Percentiles rank a stretch among this genome's conserved stretches.
phyloP scores from a whole-genome alignment of 1,284 basidiomycete species.

The Wallemia mellicola region DNA sequence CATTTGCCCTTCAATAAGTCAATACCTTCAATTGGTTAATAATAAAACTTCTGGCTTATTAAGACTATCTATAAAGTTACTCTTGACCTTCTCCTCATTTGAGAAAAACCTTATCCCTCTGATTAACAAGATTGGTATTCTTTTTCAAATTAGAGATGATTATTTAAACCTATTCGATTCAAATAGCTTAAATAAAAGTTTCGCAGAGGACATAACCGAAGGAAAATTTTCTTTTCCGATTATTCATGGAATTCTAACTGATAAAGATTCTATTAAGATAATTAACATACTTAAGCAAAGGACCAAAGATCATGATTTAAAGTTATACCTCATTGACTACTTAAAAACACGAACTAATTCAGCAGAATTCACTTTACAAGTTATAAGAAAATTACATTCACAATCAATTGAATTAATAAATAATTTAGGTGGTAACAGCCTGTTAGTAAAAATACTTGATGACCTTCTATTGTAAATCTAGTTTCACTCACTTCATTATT shows the following conservation, averaged over 20 bases:
- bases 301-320: slow-evolving; percentile 45
- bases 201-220: slow-evolving; percentile 77
- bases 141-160: slow-evolving; percentile 90
- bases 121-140: slow-evolving; percentile 75
- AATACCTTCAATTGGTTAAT: slow-evolving; percentile 87
- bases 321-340: slow-evolving; percentile 46
- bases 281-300: slow-evolving; percentile 67
- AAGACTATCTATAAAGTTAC: slow-evolving; percentile 70
- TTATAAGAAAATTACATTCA: slow-evolving; percentile 26
- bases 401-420: slow-evolving; percentile 27
- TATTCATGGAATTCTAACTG: slow-evolving; percentile 55
- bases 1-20: slow-evolving; percentile 72
- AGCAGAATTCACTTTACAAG: slow-evolving; percentile 38
- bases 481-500: no score
- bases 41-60: slow-evolving; percentile 91
- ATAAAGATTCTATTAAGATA: slow-evolving; percentile 39
- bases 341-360: slow-evolving; percentile 37
- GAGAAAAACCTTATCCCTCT: slow-evolving; percentile 52
- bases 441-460: slow-evolving; percentile 22
- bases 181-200: slow-evolving; percentile 64
- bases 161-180: slow-evolving; percentile 47
- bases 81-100: slow-evolving; percentile 44
- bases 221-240: slow-evolving; percentile 91
- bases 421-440: slow-evolving; percentile 28
- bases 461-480: slow-evolving; percentile 7